Percentiles rank a stretch among this genome's conserved stretches.
Evolutionary conservation across 768 basidiomycete genomes (phyloP).

Genomic region (Ephemerocybe angulata): DNA sequence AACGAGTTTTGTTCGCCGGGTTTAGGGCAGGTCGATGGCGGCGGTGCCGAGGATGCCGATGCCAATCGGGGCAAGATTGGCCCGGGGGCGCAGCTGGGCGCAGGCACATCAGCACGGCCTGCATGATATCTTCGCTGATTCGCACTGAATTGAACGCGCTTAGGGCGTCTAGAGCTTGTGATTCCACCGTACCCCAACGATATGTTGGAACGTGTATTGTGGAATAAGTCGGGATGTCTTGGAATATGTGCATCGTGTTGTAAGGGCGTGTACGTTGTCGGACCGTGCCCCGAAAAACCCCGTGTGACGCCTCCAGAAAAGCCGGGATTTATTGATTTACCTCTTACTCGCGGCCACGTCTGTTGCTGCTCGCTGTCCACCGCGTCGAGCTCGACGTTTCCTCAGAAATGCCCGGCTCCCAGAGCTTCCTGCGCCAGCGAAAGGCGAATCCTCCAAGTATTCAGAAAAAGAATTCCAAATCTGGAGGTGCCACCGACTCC

Average conservation of each 20-base stretch:
- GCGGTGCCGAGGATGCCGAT: not conserved
- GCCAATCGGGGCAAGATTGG: too few species aligned
- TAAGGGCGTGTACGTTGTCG: not conserved
- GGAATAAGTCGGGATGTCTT: not conserved
- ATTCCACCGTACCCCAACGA: not conserved
- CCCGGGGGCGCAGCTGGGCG: too few species aligned
- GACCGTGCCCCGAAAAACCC: not conserved
- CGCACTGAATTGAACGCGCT: too few species aligned
- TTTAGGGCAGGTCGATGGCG: not conserved
- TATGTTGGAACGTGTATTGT: not conserved
- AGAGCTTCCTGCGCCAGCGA: slow-evolving; percentile 31
- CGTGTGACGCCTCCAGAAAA: not conserved
- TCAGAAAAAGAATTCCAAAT: not conserved
- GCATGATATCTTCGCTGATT: too few species aligned
- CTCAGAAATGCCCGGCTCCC: slow-evolving; percentile 4
- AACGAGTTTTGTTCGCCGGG: not conserved
- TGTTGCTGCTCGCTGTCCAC: slow-evolving; percentile 3
- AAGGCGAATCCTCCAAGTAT: slow-evolving; percentile 11
- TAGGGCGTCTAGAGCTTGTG: too few species aligned
- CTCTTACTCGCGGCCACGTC: slow-evolving; percentile 6
- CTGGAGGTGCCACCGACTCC: slow-evolving; percentile 8
- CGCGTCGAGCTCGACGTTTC: slow-evolving; percentile 7
- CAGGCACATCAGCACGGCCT: too few species aligned
- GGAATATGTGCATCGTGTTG: not conserved
- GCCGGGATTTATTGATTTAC: not conserved